Evolutionary conservation across 164 flowering plant species (phyloP), one percentile per base, ranked within the genome.

Genomic region (Berberis thunbergii): DNA sequence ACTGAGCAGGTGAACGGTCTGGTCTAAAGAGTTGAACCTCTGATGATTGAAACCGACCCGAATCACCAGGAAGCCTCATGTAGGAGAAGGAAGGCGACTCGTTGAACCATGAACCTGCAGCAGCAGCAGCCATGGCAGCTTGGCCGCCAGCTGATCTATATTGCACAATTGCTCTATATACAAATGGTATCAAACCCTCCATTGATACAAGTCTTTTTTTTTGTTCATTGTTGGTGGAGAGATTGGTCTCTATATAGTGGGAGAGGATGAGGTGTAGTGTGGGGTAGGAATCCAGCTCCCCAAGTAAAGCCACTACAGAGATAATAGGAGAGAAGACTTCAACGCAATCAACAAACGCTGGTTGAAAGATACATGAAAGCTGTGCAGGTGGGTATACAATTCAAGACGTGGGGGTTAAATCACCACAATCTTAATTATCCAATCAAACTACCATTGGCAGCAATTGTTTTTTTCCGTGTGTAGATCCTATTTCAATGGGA

Each of bases 151-250:
- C 79, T 26, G 26, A 26, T 64, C 63, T 86, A 79, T 82, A 84
- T 55, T 85, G 86, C 40, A 85, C 73, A 43, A 88, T 77, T 38
- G 85, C 86, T 68, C 66, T 88, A 67, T 88, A 88, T 40, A 88
- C 84, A 42, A 76, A 81, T 13, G 95, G 95, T 71, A 91, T 86
- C 12, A 91, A 75, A 55, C 97, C 97, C 77, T 91, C 97, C 97
- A 91, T 91, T 58, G 13, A 26, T 26, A 26, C 26, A 26, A 26
- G 26, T 26, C 26, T 26, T 26, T 26, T 26, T 26, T 26, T 26
- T 26, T 26, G 0, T 26, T 26, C 26, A 26, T 26, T 26, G 26
- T 26, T 26, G 26, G 26, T 26, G 26, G 26, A 26, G 26, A 26
- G 26, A n/a, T 26, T 54, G 57, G 57, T 63, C 56, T 57, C 12